Evolutionary conservation across 2,329 filamentous ascomycete species (phyloP).

Genomic region (Harringtonia aguacate): DNA sequence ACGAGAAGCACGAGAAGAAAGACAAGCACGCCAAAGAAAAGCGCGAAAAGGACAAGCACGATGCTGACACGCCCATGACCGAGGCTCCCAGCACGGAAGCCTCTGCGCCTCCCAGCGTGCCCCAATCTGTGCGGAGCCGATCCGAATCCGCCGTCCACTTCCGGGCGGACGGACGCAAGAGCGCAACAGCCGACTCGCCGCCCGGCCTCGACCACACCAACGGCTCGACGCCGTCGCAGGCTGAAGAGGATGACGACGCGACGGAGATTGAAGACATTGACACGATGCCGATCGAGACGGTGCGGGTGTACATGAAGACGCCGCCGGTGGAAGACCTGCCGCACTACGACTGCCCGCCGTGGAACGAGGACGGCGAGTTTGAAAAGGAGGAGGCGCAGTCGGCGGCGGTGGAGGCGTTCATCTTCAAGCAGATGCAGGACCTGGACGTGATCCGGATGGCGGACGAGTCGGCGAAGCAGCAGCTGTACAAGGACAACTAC

Average conservation of each 20-base stretch:
- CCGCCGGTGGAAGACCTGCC: slow-evolving; percentile 45
- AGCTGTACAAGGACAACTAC: slow-evolving; percentile 37
- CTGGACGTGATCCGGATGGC: slow-evolving; percentile 24
- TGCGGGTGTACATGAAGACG: slow-evolving; percentile 41
- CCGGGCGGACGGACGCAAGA: neutral
- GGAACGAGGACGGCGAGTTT: slow-evolving; percentile 36
- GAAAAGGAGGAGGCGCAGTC: slow-evolving; percentile 29
- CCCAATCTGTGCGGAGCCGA: neutral
- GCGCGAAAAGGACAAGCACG: neutral
- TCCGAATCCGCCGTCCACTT: neutral
- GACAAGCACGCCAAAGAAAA: too few species aligned
- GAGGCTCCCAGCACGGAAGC: neutral
- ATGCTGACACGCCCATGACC: neutral
- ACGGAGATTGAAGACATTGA: slow-evolving; percentile 45
- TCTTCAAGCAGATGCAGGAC: slow-evolving; percentile 32
- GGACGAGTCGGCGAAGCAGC: slow-evolving; percentile 27
- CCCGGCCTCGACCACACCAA: slow-evolving; percentile 4
- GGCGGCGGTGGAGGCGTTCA: slow-evolving; percentile 30
- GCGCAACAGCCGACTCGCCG: slow-evolving; percentile 5
- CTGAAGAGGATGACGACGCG: slow-evolving; percentile 38
- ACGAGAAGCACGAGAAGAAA: too few species aligned
- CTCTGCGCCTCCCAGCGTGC: slow-evolving; percentile 1
- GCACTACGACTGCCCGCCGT: slow-evolving; percentile 31
- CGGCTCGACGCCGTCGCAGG: slow-evolving; percentile 33
- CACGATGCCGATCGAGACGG: slow-evolving; percentile 35